Percentiles rank a stretch among this genome's conserved stretches.
phyloP scores from a whole-genome alignment of 1,284 basidiomycete species.

The Marasmius fiardii region DNA sequence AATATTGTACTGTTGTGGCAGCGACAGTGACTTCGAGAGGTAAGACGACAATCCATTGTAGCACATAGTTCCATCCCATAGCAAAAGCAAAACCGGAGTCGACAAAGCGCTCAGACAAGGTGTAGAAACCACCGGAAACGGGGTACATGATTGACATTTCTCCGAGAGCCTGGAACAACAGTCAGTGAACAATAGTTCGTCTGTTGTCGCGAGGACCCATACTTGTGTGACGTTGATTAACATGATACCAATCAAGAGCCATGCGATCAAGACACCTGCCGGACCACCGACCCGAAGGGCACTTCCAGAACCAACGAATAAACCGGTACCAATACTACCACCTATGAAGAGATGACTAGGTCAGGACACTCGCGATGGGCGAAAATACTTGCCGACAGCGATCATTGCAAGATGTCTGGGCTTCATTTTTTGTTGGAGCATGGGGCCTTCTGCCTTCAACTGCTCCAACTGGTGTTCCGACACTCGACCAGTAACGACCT shows the following conservation, averaged over 20 bases:
- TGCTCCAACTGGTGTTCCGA: conserved; percentile 31
- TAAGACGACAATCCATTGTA: conserved; percentile 39
- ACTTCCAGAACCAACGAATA: conserved; percentile 50
- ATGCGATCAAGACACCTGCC: conserved; percentile 37
- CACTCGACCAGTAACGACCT: conserved; percentile 28
- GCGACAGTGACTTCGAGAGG: conserved; percentile 44
- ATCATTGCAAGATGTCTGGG: conserved; percentile 42
- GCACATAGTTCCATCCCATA: conserved; percentile 47
- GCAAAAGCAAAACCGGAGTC: conserved; percentile 52
- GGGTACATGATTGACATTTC: conserved; percentile 53
- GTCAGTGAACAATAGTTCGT: neutral
- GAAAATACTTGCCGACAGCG: conserved; percentile 33
- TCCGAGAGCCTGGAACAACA: conserved; percentile 30
- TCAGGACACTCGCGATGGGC: neutral
- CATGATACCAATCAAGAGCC: conserved; percentile 40
- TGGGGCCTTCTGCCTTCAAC: conserved; percentile 35
- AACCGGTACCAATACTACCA: conserved; percentile 49
- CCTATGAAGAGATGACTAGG: conserved; percentile 22
- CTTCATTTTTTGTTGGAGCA: conserved; percentile 45
- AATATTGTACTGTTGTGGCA: conserved; percentile 40
- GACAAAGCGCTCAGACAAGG: conserved; percentile 39
- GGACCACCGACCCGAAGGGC: conserved; percentile 37
- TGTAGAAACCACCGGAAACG: conserved; percentile 50
- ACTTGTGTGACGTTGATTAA: conserved; percentile 44
- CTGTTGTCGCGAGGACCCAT: conserved; percentile 2